Base-by-base conservation (phyloP, 2,329 filamentous ascomycete genomes). In the Acrodontium crateriforme region DNA sequence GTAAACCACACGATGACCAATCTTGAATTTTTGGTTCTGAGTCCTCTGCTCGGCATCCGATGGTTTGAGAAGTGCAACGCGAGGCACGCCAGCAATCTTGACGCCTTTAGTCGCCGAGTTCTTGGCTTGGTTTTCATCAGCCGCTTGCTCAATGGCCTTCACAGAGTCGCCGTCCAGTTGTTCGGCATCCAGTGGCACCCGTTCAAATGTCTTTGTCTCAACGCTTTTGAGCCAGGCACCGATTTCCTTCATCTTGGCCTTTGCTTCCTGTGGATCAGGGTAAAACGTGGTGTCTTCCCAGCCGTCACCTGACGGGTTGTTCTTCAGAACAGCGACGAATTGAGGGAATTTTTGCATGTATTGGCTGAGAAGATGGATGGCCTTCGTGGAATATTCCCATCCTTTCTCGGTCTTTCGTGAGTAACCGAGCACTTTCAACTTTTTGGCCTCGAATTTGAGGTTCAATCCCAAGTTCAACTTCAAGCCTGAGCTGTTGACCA, bases 341-440 rank as follows among this genome's bases (percentile, higher is more conserved):
- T 94, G 83, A 0, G 89, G 89, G 55, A 98, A 98, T 10, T 74
- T 76, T 34, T 78, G 75, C 79, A 95, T 94, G 54, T 95, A 98
- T 41, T 83, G 69, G 22, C 74, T 70, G 29, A 98, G 71, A 29
- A 98, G 59, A 24, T 77, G 67, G 32, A 94, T 67, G 1, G 89
- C 85, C 41, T 81, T 77, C 27, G 72, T 68, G 46, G 85, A 94
- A 53, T 93, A 98, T 54, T 98, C 89, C 91, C 91, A 98, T 5
- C 91, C 89, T 16, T 73, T 78, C 9, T 73, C 65, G 3, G 75
- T 76, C 49, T 89, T 89, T 44, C 84, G 78, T 14, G 87, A 93
- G 55, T 94, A 98, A 1, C 89, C 89, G 17, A 98, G 60, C 5
- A 98, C 89, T 59, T 98, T 98, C 43, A 85, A 69, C 56, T 94